Conservation (phyloP, 2,329 filamentous ascomycete genomes). For the Fusarium veterinarium region DNA sequence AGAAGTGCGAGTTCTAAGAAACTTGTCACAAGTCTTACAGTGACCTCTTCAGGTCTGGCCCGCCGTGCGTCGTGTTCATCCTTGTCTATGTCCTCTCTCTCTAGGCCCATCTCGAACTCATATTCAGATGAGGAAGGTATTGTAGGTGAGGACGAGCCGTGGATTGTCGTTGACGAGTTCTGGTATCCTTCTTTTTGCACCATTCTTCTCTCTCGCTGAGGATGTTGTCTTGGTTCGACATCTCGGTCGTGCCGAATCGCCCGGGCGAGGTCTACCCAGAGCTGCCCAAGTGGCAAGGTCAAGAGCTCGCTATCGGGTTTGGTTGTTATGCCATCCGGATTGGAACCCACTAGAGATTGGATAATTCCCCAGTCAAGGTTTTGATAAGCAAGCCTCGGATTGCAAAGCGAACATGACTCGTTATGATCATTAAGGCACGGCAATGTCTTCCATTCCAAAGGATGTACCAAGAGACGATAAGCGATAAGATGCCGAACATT, state of each 20-base stretch:
- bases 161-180: too few species aligned
- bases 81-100: background rate
- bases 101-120: too few species aligned
- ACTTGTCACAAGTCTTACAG: background rate
- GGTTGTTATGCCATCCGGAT: background rate
- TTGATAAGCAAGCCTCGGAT: background rate
- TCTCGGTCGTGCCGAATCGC: too few species aligned
- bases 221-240: too few species aligned
- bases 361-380: background rate
- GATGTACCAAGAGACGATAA: background rate
- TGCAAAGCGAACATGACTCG: background rate
- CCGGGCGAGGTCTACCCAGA: too few species aligned
- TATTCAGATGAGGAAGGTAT: too few species aligned
- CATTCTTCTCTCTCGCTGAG: too few species aligned
- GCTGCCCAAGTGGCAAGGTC: background rate
- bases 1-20: background rate
- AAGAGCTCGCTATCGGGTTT: background rate
- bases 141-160: too few species aligned
- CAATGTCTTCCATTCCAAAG: background rate
- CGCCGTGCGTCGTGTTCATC: background rate
- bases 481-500: background rate
- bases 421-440: background rate
- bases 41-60: background rate
- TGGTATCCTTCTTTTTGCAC: too few species aligned
- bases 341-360: background rate